phyloP scores from a whole-genome alignment of 768 basidiomycete species.

The Rhizopogon sp. region DNA sequence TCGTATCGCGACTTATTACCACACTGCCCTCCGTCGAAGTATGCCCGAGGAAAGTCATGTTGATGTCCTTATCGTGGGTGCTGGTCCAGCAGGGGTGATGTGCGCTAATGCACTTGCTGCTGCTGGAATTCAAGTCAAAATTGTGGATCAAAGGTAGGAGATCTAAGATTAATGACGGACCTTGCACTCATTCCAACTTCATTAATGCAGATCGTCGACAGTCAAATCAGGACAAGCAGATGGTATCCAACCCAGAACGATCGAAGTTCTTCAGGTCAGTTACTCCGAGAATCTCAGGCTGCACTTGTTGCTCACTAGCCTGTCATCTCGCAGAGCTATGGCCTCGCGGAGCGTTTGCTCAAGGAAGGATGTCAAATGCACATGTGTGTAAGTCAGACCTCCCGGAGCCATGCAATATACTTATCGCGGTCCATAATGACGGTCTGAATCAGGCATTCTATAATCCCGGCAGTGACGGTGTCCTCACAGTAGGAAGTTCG shows the following conservation, averaged over 20 bases:
- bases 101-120: constrained; percentile 49
- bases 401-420: not conserved
- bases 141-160: constrained; percentile 41
- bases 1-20: no score
- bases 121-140: constrained; percentile 40
- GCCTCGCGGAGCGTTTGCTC: constrained; percentile 59
- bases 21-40: no score
- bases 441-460: constrained; percentile 57
- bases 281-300: not conserved
- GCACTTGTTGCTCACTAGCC: not conserved
- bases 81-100: constrained; percentile 59
- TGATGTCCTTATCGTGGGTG: constrained; percentile 46
- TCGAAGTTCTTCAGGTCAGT: constrained; percentile 46
- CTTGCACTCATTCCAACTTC: not conserved
- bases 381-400: constrained; percentile 44
- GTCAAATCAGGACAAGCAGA: constrained; percentile 49
- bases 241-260: constrained; percentile 49
- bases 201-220: constrained; percentile 29
- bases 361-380: constrained; percentile 65
- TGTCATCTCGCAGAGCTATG: constrained; percentile 56
- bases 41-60: constrained; percentile 26
- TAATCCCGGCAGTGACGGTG: constrained; percentile 54
- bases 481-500: constrained; percentile 46
- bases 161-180: not conserved
- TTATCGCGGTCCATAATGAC: not conserved